phyloP scores from a whole-genome alignment of 176 grass and related monocot genomes.

The Oryza punctata region DNA sequence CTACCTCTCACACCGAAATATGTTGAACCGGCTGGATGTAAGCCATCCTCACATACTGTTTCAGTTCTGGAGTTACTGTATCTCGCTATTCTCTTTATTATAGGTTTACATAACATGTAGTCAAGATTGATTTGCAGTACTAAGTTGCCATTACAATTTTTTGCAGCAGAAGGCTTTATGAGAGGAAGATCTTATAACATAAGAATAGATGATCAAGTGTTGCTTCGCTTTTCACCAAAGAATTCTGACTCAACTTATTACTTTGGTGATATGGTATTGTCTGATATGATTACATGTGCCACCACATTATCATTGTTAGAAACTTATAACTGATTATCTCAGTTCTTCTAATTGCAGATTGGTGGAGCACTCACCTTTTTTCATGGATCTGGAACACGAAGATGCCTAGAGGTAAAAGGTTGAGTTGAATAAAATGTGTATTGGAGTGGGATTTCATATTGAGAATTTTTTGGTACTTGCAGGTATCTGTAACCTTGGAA shows the following conservation, averaged over 20 bases:
- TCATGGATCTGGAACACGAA: constrained; percentile 63
- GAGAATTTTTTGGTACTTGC: constrained; percentile 23
- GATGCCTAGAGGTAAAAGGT: constrained; percentile 84
- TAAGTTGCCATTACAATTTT: constrained; percentile 34
- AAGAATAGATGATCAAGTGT: constrained; percentile 81
- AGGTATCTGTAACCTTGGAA: constrained; percentile 93
- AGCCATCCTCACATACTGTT: constrained; percentile 35
- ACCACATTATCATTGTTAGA: constrained; percentile 15
- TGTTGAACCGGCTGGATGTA: constrained; percentile 82
- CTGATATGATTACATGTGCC: constrained; percentile 15
- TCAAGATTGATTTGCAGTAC: constrained; percentile 36
- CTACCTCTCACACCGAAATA: constrained; percentile 75
- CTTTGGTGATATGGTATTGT: constrained; percentile 92
- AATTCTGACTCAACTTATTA: constrained; percentile 97
- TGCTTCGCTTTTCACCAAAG: constrained; percentile 94
- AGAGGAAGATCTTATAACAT: constrained; percentile 96
- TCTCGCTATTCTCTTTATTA: constrained; percentile 3
- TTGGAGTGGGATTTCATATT: constrained; percentile 25
- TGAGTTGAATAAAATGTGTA: constrained; percentile 18
- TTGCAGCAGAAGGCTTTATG: constrained; percentile 88
- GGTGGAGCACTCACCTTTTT: constrained; percentile 92
- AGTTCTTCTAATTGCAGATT: constrained; percentile 57
- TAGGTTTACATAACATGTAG: not conserved
- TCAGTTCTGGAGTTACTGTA: constrained; percentile 26
- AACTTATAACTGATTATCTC: constrained; percentile 15